Evolutionary conservation across 495 filamentous ascomycete genomes (phyloP), one percentile per base, ranked within the genome.

Genomic region (Aspergillus homomorphus): DNA sequence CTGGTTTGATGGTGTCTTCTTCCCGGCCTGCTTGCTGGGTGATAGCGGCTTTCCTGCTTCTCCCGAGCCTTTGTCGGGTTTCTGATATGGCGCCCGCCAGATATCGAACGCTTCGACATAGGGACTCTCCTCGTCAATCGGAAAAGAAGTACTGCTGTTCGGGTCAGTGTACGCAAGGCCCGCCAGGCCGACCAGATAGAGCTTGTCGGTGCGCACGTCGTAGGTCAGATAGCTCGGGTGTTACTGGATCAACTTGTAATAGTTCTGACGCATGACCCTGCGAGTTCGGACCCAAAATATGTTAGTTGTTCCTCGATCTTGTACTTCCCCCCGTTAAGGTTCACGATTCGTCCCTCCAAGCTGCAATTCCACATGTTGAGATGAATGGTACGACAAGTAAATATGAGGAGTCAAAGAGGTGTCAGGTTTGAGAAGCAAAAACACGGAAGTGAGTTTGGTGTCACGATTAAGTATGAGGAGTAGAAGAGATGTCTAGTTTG

Each of bases 151-250:
- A 3, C 9, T 9, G 26, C 4, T 9, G 43, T 9, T 9, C 3
- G 51, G 26, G 51, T 53, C 51, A 7, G 24, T 53, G 24, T 10
- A 33, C 4, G 4, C 24, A 18, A 53, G 28, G 51, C 8, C 24
- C 24, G 23, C 26, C 5, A 53, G 28, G 51, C 38, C 51, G 51
- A 53, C 18, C 16, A 53, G 51, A 38, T 53, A 53, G 26, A 53
- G 51, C 26, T 53, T 53, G 28, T 53, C 15, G 4, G 51, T 53
- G 14, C 8, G 10, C 24, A 33, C 51, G 28, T 53, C 51, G 26
- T 53, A 53, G n/a, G 33, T 53, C 26, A 53, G 28, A 38, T 53
- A 53, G 51, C 51, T 53, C 2, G 51, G 26, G 51, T 53, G 51
- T 38, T 41, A 26, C 24, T 41, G 6, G 51, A 20, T 38, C 51